phyloP scores from a whole-genome alignment of 1,284 basidiomycete genomes.

The Puccinia triticina region DNA sequence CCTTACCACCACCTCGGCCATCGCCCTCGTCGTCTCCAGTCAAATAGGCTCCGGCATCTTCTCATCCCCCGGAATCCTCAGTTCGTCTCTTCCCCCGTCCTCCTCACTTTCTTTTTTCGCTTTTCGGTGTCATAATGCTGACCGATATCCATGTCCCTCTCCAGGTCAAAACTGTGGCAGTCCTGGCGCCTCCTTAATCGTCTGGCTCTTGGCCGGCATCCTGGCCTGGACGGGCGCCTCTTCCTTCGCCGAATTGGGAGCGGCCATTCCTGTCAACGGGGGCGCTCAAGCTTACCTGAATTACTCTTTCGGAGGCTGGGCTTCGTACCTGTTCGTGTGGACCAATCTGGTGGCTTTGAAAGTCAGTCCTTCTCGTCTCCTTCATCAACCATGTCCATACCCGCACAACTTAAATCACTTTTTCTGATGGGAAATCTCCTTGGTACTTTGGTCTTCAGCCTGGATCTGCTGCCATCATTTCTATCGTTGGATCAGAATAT shows the following conservation, averaged over 20 bases:
- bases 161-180: slow-evolving; percentile 67
- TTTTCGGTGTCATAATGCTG: neutral
- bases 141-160: neutral
- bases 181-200: slow-evolving; percentile 55
- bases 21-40: slow-evolving; percentile 28
- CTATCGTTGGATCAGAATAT: slow-evolving; percentile 46
- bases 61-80: slow-evolving; percentile 48
- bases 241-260: slow-evolving; percentile 59
- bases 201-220: slow-evolving; percentile 68
- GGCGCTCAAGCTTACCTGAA: slow-evolving; percentile 90
- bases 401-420: too few species aligned
- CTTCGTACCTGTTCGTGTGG: slow-evolving; percentile 67
- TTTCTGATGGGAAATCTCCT: neutral
- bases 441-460: neutral
- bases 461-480: slow-evolving; percentile 46
- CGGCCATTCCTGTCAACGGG: slow-evolving; percentile 68
- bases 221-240: slow-evolving; percentile 80
- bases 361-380: neutral
- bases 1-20: slow-evolving; percentile 24
- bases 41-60: slow-evolving; percentile 46
- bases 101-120: neutral
- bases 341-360: slow-evolving; percentile 61
- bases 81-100: neutral
- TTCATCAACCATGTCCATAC: neutral
- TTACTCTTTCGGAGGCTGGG: slow-evolving; percentile 87